Percentiles rank a stretch among this genome's conserved stretches.
These are phyloP conservation scores for Ambrosia hybrid DNA, from an alignment of 140 eudicot genomes.

Conservation along the genomic window DNA sequence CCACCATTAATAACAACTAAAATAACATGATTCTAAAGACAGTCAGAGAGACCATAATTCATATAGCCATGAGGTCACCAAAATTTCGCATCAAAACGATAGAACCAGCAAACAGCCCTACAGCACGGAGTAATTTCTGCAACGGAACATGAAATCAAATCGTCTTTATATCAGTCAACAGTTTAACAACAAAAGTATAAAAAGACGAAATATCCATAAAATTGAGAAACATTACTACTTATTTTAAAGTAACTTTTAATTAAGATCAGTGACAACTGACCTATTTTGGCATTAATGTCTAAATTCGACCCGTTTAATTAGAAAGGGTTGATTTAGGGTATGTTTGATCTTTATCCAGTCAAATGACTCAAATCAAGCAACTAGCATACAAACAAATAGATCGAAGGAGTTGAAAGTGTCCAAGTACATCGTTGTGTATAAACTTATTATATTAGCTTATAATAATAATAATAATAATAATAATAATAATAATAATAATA, in stretches of 20 bases:
- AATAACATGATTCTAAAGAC: background rate
- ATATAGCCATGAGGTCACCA: constrained; percentile 56
- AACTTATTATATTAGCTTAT: too few relatives aligned
- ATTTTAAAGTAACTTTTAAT: background rate
- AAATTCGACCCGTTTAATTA: background rate
- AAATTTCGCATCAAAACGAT: constrained; percentile 45
- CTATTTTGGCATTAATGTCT: background rate
- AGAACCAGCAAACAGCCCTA: constrained; percentile 56
- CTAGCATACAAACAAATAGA: background rate
- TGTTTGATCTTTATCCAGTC: background rate
- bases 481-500: too few relatives aligned
- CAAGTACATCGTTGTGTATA: too few relatives aligned
- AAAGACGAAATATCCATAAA: background rate
- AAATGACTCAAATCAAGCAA: background rate
- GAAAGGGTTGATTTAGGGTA: background rate
- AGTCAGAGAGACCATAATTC: too few relatives aligned
- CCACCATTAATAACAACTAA: background rate
- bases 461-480: too few relatives aligned
- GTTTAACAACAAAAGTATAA: background rate
- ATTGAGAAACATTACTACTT: background rate
- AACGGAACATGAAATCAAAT: constrained; percentile 10
- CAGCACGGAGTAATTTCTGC: constrained; percentile 52
- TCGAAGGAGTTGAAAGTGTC: background rate
- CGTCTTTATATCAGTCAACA: background rate
- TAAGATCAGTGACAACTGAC: background rate